phyloP scores from a whole-genome alignment of 2,329 filamentous ascomycete genomes.

The Boeremia exigua region DNA sequence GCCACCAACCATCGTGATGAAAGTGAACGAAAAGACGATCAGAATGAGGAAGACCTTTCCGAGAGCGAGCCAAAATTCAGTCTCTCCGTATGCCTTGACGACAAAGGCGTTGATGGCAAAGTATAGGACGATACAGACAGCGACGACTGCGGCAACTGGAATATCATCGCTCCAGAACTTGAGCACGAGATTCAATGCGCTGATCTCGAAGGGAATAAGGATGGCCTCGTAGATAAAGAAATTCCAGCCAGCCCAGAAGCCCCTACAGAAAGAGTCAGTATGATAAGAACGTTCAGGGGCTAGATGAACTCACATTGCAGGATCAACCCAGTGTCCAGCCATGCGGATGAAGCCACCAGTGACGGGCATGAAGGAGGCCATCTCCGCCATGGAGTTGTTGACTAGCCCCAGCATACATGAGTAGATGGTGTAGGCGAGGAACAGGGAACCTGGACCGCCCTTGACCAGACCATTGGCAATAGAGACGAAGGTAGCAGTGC shows the following conservation, averaged over 20 bases:
- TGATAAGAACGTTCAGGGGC: constrained; percentile 30
- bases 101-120: constrained; percentile 47
- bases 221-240: constrained; percentile 57
- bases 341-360: constrained; percentile 67
- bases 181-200: constrained; percentile 43
- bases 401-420: constrained; percentile 61
- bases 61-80: constrained; percentile 48
- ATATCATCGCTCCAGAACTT: constrained; percentile 52
- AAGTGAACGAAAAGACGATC: constrained; percentile 50
- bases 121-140: constrained; percentile 48
- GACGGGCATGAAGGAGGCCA: constrained; percentile 66
- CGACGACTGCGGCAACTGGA: constrained; percentile 45
- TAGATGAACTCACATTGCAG: constrained; percentile 51
- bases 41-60: constrained; percentile 52
- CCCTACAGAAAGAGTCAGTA: constrained; percentile 27
- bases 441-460: constrained; percentile 58
- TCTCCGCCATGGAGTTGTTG: constrained; percentile 69
- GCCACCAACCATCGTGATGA: constrained; percentile 51
- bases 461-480: constrained; percentile 61
- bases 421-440: constrained; percentile 64
- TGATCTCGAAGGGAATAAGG: constrained; percentile 58
- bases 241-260: constrained; percentile 60
- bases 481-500: constrained; percentile 60
- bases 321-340: constrained; percentile 67
- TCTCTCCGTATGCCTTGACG: constrained; percentile 50